Conservation (phyloP, 768 basidiomycete genomes). For the Paxillus involutus region DNA sequence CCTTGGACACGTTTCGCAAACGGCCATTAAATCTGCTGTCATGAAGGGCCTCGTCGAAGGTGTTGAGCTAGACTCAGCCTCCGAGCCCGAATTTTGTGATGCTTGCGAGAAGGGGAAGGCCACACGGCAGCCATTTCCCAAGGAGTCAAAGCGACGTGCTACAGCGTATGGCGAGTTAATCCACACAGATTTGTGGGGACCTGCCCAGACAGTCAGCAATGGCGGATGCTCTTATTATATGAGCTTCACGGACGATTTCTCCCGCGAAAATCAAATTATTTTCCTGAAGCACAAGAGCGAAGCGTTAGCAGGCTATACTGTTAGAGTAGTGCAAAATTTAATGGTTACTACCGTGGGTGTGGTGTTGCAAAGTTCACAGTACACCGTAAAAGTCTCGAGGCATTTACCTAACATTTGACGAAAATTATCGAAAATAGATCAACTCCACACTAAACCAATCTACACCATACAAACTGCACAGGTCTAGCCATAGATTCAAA, state of each 20-base stretch:
- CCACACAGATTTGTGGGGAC: background rate
- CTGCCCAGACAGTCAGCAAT: background rate
- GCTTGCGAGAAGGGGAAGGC: conserved; percentile 32
- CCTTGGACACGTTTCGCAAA: background rate
- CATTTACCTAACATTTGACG: no score
- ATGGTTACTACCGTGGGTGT: no score
- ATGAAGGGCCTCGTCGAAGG: conserved; percentile 20
- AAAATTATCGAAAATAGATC: no score
- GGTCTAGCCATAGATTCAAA: no score
- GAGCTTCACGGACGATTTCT: conserved; percentile 36
- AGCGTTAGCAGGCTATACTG: conserved; percentile 17
- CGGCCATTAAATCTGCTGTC: background rate
- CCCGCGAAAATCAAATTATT: conserved; percentile 22
- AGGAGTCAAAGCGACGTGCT: no score
- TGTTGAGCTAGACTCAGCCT: conserved; percentile 22
- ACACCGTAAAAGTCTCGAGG: no score
- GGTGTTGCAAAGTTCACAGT: no score
- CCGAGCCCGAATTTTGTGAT: conserved; percentile 25
- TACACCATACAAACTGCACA: no score
- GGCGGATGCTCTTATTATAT: conserved; percentile 31
- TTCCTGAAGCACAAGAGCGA: conserved; percentile 30
- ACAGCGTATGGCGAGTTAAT: no score
- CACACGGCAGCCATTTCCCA: conserved; percentile 14
- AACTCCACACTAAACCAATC: no score
- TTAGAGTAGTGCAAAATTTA: no score